Evolutionary conservation across 2,329 filamentous ascomycete species (phyloP).

Genomic region (Harringtonia aguacate): DNA sequence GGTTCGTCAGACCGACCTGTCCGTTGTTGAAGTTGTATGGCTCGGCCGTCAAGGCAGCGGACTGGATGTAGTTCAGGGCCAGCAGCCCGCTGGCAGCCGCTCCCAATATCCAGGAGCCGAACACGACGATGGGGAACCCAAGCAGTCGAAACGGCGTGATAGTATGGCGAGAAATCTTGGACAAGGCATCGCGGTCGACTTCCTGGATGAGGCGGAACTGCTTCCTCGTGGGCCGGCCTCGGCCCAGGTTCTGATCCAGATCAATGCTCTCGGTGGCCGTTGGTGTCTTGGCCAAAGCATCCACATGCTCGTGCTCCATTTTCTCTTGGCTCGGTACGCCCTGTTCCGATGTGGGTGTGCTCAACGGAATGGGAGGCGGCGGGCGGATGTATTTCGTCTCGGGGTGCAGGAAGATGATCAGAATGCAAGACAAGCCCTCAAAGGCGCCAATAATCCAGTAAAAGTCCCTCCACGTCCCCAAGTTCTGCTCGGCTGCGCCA

Average conservation of each 20-base stretch:
- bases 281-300: no score
- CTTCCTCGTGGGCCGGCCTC: constrained; percentile 11
- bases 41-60: constrained; percentile 30
- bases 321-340: no score
- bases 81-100: constrained; percentile 26
- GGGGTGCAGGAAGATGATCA: constrained; percentile 41
- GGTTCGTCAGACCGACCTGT: constrained; percentile 37
- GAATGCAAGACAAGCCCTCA: constrained; percentile 33
- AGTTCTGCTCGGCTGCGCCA: constrained; percentile 20
- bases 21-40: constrained; percentile 32
- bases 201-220: constrained; percentile 16
- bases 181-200: constrained; percentile 17
- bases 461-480: no score
- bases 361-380: neutral
- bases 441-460: constrained; percentile 34
- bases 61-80: constrained; percentile 39
- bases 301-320: no score
- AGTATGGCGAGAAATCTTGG: no score
- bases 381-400: constrained; percentile 42
- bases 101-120: constrained; percentile 17
- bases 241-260: neutral
- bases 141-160: constrained; percentile 17
- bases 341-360: neutral
- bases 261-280: no score
- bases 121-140: constrained; percentile 18